These are phyloP conservation scores for Elaphomyces granulatus DNA, from an alignment of 495 filamentous ascomycete genomes.

Conservation along the genomic window DNA sequence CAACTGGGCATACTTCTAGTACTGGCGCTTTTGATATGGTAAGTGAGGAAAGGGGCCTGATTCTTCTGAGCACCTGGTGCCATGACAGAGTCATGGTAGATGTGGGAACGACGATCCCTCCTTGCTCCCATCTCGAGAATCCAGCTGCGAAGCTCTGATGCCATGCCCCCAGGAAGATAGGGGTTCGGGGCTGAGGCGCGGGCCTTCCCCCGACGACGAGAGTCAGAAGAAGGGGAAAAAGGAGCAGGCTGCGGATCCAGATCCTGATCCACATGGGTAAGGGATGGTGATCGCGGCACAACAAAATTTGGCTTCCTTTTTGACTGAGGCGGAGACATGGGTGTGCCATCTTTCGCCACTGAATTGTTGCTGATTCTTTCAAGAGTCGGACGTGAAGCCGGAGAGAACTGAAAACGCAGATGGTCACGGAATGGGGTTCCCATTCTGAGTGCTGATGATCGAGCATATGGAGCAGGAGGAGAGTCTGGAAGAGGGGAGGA, in stretches of 20 bases:
- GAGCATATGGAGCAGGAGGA: too few species aligned
- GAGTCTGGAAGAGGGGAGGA: too few species aligned
- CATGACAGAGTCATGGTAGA: too few species aligned
- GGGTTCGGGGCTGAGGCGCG: constrained; percentile 9
- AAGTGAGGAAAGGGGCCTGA: too few species aligned
- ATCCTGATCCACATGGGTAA: constrained; percentile 9
- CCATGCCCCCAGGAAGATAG: constrained; percentile 30
- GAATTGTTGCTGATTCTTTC: constrained; percentile 1
- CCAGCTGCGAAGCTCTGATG: constrained; percentile 30
- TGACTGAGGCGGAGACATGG: constrained; percentile 8
- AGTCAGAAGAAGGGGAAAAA: constrained; percentile 26
- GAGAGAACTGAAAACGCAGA: constrained; percentile 21
- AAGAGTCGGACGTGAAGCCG: too few species aligned
- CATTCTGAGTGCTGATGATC: constrained; percentile 10
- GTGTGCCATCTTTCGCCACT: too few species aligned
- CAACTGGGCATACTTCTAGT: too few species aligned
- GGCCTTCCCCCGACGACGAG: constrained; percentile 19
- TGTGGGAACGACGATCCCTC: too few species aligned
- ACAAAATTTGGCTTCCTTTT: constrained; percentile 26
- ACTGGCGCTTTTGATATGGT: too few species aligned
- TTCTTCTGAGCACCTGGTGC: too few species aligned
- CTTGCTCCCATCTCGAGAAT: constrained; percentile 28
- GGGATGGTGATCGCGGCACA: constrained; percentile 28
- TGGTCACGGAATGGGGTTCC: constrained; percentile 16
- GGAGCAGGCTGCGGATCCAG: constrained; percentile 19